phyloP scores from a whole-genome alignment of 352 stramenopile species.

The Thalassiosira exigua region DNA sequence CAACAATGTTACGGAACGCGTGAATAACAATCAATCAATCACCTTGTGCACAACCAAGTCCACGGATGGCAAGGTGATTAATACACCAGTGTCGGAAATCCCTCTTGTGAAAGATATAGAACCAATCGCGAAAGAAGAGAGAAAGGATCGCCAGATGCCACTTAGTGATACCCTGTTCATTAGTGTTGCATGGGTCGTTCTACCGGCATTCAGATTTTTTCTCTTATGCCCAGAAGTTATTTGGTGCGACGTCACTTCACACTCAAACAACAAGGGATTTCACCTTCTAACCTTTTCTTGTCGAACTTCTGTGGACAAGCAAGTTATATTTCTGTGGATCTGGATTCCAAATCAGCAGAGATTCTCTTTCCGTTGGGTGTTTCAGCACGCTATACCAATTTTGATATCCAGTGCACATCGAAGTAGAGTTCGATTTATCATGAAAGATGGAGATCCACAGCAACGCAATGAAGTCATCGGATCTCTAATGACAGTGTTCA shows the following conservation, averaged over 20 bases:
- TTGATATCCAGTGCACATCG: slow-evolving; percentile 9
- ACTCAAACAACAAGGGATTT: slow-evolving; percentile 27
- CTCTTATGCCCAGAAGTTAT: slow-evolving; percentile 28
- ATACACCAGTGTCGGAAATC: background rate
- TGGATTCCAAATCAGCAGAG: slow-evolving; percentile 27
- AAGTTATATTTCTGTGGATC: slow-evolving; percentile 27
- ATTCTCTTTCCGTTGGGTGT: slow-evolving; percentile 19
- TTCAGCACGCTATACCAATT: slow-evolving; percentile 23
- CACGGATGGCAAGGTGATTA: background rate
- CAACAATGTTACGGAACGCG: background rate
- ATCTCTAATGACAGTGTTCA: slow-evolving; percentile 12
- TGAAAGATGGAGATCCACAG: slow-evolving; percentile 54
- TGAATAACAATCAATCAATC: background rate
- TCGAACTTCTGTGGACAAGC: slow-evolving; percentile 15
- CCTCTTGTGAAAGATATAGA: background rate
- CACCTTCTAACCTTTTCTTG: slow-evolving; percentile 26
- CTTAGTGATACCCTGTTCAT: background rate
- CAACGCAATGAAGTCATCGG: slow-evolving; percentile 38
- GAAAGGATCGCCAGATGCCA: background rate
- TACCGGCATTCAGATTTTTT: slow-evolving; percentile 10
- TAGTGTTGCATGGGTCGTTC: slow-evolving; percentile 17
- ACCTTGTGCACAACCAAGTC: background rate
- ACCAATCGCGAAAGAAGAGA: background rate
- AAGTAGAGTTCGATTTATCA: slow-evolving; percentile 29
- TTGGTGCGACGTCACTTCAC: slow-evolving; percentile 30